These are phyloP conservation scores for Mucor lusitanicus DNA, from an alignment of 371 early-diverging fungal species.

Conservation along the genomic window DNA sequence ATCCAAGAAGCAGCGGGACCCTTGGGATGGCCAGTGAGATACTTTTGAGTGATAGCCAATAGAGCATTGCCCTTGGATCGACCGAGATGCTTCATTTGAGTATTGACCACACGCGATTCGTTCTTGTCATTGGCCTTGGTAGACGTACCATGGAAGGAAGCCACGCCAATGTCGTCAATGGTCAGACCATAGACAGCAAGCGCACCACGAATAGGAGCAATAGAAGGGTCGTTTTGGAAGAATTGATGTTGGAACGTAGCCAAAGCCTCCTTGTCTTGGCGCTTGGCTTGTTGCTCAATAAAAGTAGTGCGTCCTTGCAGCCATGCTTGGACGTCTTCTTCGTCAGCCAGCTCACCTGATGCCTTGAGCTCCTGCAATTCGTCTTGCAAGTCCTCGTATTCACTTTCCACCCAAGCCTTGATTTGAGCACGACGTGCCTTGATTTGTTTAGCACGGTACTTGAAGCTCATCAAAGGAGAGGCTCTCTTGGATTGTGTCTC, in stretches of 20 bases:
- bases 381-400: slow-evolving; percentile 71
- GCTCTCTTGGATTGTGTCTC: slow-evolving; percentile 66
- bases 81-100: slow-evolving; percentile 88
- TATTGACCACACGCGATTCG: slow-evolving; percentile 89
- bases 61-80: slow-evolving; percentile 85
- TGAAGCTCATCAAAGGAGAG: slow-evolving; percentile 84
- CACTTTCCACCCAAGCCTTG: slow-evolving; percentile 86
- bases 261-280: slow-evolving; percentile 86
- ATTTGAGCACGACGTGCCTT: slow-evolving; percentile 80
- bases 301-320: slow-evolving; percentile 79
- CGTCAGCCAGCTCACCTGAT: slow-evolving; percentile 52
- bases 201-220: slow-evolving; percentile 92
- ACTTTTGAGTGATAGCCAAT: slow-evolving; percentile 91
- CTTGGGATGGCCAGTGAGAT: slow-evolving; percentile 96
- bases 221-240: slow-evolving; percentile 80
- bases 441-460: slow-evolving; percentile 90
- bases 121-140: slow-evolving; percentile 97
- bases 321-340: slow-evolving; percentile 68
- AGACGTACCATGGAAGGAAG: slow-evolving; percentile 98
- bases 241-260: slow-evolving; percentile 87
- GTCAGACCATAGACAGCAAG: slow-evolving; percentile 90
- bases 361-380: slow-evolving; percentile 77
- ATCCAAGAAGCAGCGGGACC: slow-evolving; percentile 97
- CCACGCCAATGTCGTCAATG: slow-evolving; percentile 92
- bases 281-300: slow-evolving; percentile 81